Percentiles rank a stretch among this genome's conserved stretches.
These are phyloP conservation scores for Pezicula radicicola DNA, from an alignment of 2,329 filamentous ascomycete genomes.

Conservation along the genomic window DNA sequence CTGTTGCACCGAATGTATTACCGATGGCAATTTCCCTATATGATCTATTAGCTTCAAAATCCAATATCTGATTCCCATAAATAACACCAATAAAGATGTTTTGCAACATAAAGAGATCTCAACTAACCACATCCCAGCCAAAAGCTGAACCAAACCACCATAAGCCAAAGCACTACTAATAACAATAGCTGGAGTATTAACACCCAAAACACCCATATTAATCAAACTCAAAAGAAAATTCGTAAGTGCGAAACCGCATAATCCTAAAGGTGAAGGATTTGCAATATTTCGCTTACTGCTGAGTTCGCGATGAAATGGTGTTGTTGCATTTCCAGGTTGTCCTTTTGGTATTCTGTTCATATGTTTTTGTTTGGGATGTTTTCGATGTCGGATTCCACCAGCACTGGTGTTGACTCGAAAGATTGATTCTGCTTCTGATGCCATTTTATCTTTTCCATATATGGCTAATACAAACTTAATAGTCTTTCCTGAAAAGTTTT, in stretches of 20 bases:
- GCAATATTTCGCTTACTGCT: conserved; percentile 45
- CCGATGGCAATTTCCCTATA: conserved; percentile 80
- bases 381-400: background rate
- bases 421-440: too few relatives aligned
- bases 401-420: too few relatives aligned
- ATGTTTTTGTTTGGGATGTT: background rate
- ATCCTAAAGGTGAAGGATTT: conserved; percentile 54
- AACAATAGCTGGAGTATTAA: conserved; percentile 62
- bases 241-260: conserved; percentile 77
- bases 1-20: conserved; percentile 83
- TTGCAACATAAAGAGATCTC: background rate
- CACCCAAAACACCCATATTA: conserved; percentile 64
- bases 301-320: background rate
- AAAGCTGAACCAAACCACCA: conserved; percentile 74
- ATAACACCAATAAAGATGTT: too few relatives aligned
- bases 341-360: background rate
- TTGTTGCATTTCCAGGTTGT: background rate
- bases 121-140: conserved; percentile 82
- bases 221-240: conserved; percentile 76
- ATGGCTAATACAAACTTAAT: too few relatives aligned
- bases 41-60: too few relatives aligned
- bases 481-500: too few relatives aligned
- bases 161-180: conserved; percentile 70
- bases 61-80: too few relatives aligned
- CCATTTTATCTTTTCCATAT: too few relatives aligned